A percentile compares a stretch with the other conserved stretches of the same genome.
These are phyloP conservation scores for Santalum album DNA, from an alignment of 164 flowering plant species.

Conservation along the genomic window DNA sequence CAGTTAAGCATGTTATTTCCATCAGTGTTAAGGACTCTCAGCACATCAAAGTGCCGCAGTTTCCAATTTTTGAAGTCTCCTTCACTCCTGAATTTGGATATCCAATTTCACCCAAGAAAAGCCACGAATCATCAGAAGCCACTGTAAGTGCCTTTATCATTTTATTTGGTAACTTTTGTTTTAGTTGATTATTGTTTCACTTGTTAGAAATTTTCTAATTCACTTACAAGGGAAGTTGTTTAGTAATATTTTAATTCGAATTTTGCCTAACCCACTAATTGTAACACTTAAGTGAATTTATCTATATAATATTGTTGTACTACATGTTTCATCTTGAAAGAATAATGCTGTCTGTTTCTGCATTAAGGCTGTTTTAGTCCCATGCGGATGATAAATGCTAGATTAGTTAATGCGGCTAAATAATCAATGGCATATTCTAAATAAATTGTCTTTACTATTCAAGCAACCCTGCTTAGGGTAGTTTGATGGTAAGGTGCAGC, in stretches of 20 bases:
- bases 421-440: too few relatives aligned
- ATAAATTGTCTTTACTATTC: too few relatives aligned
- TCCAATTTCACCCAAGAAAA: slow-evolving; percentile 8
- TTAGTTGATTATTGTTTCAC: too few relatives aligned
- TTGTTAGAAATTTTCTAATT: background rate
- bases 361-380: too few relatives aligned
- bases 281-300: background rate
- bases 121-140: slow-evolving; percentile 1
- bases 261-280: background rate
- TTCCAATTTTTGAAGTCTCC: slow-evolving; percentile 24
- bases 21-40: background rate
- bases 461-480: too few relatives aligned
- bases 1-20: slow-evolving; percentile 3
- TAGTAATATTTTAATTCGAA: slow-evolving; percentile 1
- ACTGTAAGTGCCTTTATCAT: slow-evolving; percentile 7
- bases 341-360: too few relatives aligned
- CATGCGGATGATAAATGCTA: too few relatives aligned
- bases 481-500: too few relatives aligned
- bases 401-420: too few relatives aligned
- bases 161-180: background rate
- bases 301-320: too few relatives aligned
- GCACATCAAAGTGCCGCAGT: slow-evolving; percentile 2
- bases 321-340: too few relatives aligned
- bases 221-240: too few relatives aligned
- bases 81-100: slow-evolving; percentile 41